Evolutionary conservation across 2,329 filamentous ascomycete genomes (phyloP), one percentile per base, ranked within the genome.

Genomic region (Aspergillus puulaauensis): DNA sequence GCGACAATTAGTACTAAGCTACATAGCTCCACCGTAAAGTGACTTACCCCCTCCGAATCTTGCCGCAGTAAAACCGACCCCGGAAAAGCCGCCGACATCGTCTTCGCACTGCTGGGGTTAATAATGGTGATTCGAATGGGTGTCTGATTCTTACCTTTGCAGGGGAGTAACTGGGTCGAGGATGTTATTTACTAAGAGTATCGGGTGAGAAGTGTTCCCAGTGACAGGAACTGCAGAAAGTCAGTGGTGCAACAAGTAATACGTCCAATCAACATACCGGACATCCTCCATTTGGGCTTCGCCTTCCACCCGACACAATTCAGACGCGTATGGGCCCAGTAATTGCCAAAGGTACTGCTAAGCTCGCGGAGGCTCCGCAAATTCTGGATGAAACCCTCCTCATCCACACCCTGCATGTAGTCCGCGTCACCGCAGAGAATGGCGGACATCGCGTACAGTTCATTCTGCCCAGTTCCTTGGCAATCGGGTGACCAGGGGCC

Each of bases 131-230:
- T 6, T 7, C 24, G 11, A 1, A 17, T 14, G 19, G 27, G 33
- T 21, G 35, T 15, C 35, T n/a, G 41, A 12, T 47, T n/a, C 57
- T 19, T 61, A 72, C 70, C 64, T 74, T 19, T 62, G 58, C 48
- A 86, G 69, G 3, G 84, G 84, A 0, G 84, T 87, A 1, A 87
- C 82, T 0, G 86, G 85, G 56, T 87, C 85, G 14, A 81, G 75
- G 0, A 79, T 82, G 64, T 83, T 86, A 37, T 80, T 81, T 12
- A 86, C 71, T 65, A 85, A 83, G 6, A 87, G 75, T 33, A 87
- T 73, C 0, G 85, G 85, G 61, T 83, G 78, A 6, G 77, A 68
- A 1, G 73, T 72, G n/a, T 66, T 62, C 27, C 67, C 69, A 43
- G 66, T 68, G 43, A 65, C 64, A 19, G 69, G 68, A 6, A 64